A percentile compares a stretch with the other conserved stretches of the same genome.
These are phyloP conservation scores for Hypoxylon sp. DNA, from an alignment of 2,329 filamentous ascomycete genomes.

Conservation along the genomic window DNA sequence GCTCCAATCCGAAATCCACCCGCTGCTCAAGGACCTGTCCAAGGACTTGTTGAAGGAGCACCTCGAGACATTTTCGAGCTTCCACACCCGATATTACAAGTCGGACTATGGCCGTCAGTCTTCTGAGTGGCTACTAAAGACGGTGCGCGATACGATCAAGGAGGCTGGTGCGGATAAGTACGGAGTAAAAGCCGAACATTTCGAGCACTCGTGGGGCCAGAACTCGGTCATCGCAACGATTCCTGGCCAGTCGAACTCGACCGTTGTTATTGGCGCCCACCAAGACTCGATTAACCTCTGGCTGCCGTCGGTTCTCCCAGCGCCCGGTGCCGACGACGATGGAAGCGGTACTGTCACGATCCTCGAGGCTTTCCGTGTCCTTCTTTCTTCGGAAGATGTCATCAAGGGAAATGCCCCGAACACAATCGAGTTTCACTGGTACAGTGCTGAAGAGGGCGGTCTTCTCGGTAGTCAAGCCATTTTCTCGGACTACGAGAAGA, in stretches of 20 bases:
- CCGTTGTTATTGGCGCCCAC: conserved; percentile 90
- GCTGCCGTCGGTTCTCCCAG: conserved; percentile 84
- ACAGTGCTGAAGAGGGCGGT: conserved; percentile 83
- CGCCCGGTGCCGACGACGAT: conserved; percentile 96
- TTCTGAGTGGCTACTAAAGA: conserved; percentile 86
- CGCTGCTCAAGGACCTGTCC: conserved; percentile 77
- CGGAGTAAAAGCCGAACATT: conserved; percentile 79
- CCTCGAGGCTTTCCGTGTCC: conserved; percentile 87
- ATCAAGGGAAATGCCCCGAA: conserved; percentile 81
- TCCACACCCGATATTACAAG: conserved; percentile 87
- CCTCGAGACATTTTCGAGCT: conserved; percentile 82
- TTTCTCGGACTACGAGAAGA: conserved; percentile 84
- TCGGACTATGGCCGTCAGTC: conserved; percentile 85
- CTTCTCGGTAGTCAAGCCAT: conserved; percentile 83
- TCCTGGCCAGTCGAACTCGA: conserved; percentile 86
- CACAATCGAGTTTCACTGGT: conserved; percentile 95
- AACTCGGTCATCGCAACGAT: conserved; percentile 93
- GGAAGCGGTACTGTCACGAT: conserved; percentile 95
- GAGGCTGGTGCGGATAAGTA: conserved; percentile 77
- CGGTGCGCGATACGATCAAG: conserved; percentile 79
- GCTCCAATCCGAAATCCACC: conserved; percentile 76
- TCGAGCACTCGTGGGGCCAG: conserved; percentile 89
- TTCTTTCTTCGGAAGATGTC: conserved; percentile 81
- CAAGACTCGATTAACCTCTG: conserved; percentile 97
- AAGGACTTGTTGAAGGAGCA: conserved; percentile 84